Percentiles rank a stretch among this genome's conserved stretches.
These are phyloP conservation scores for Penicillium coprophilum DNA, from an alignment of 495 filamentous ascomycete genomes.

Conservation along the genomic window DNA sequence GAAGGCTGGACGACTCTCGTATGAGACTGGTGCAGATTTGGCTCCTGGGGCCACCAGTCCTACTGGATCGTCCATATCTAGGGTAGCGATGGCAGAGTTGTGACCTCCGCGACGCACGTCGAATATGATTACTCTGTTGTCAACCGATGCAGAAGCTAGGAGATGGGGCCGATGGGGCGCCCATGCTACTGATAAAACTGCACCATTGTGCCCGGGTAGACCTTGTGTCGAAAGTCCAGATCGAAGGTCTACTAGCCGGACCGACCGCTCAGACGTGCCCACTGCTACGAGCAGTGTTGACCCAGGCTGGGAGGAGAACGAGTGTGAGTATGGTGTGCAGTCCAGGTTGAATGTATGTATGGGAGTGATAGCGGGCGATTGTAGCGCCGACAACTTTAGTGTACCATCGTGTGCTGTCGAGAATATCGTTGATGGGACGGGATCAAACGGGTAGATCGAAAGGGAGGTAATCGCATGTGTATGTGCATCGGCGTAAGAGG, in stretches of 20 bases:
- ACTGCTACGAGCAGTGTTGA: slow-evolving; percentile 76
- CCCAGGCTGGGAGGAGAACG: slow-evolving; percentile 67
- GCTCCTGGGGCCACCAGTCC: slow-evolving; percentile 46
- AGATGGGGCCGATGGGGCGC: slow-evolving; percentile 74
- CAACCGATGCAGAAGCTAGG: slow-evolving; percentile 72
- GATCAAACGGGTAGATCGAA: slow-evolving; percentile 82
- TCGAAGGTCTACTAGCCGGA: slow-evolving; percentile 79
- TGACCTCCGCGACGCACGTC: slow-evolving; percentile 72
- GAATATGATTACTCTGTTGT: slow-evolving; percentile 80
- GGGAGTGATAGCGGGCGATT: slow-evolving; percentile 46
- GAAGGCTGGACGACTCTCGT: slow-evolving; percentile 45
- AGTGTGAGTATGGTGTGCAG: slow-evolving; percentile 72
- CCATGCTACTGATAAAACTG: slow-evolving; percentile 75
- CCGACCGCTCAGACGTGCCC: slow-evolving; percentile 74
- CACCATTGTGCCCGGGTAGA: slow-evolving; percentile 69
- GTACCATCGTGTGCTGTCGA: slow-evolving; percentile 82
- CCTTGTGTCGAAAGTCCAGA: slow-evolving; percentile 75
- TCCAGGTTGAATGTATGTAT: slow-evolving; percentile 68
- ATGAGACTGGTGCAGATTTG: slow-evolving; percentile 24
- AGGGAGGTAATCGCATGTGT: slow-evolving; percentile 80
- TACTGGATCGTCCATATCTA: slow-evolving; percentile 80
- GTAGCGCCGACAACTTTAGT: slow-evolving; percentile 74
- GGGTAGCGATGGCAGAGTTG: slow-evolving; percentile 61
- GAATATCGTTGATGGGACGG: slow-evolving; percentile 69
- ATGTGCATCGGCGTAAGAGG: slow-evolving; percentile 53